Evolutionary conservation across 495 filamentous ascomycete species (phyloP), one percentile per base, ranked within the genome.

Genomic region (Penicillium simplicissimum): DNA sequence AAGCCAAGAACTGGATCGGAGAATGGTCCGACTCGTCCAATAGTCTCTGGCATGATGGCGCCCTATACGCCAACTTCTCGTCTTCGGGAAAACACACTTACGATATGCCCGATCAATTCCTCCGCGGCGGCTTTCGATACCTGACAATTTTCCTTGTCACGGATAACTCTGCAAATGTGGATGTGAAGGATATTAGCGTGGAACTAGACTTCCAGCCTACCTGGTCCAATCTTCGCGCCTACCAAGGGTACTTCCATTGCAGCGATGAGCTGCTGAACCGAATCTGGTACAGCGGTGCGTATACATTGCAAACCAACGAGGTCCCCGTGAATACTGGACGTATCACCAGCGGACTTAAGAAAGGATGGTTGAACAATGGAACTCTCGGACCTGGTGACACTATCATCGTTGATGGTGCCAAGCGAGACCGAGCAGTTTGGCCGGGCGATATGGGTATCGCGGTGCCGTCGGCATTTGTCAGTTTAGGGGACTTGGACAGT

Each of bases 271-370:
- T 83, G 23, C 75, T 89, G 47, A 89, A 89, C 62, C 74, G 82
- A 6, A 82, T 88, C 57, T 89, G 85, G 84, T 89, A 89, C 60
- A 81, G 82, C 56, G 85, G 86, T 8, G 85, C 85, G 8, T 89
- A 84, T 60, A 88, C 86, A 0, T 70, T 85, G 36, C 85, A 88
- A 66, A 84, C 83, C 1, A 85, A 87, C 68, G 73, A 78, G 8
- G 81, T 87, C 0, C 81, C 82, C 11, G 78, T 79, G 0, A 73
- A 79, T 61, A 84, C 80, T 15, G 85, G 85, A 6, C 76, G 84
- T 36, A 69, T 79, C 43, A 79, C 82, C 53, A 80, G 81, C 15
- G 73, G 82, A 19, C 57, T 87, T 8, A 73, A 60, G 0, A 68
- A 60, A 47, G 81, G 82, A 40, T 88, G 85, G 85, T 69, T 75